Conservation (phyloP, 345 rosid genomes). For the Mangifera indica region DNA sequence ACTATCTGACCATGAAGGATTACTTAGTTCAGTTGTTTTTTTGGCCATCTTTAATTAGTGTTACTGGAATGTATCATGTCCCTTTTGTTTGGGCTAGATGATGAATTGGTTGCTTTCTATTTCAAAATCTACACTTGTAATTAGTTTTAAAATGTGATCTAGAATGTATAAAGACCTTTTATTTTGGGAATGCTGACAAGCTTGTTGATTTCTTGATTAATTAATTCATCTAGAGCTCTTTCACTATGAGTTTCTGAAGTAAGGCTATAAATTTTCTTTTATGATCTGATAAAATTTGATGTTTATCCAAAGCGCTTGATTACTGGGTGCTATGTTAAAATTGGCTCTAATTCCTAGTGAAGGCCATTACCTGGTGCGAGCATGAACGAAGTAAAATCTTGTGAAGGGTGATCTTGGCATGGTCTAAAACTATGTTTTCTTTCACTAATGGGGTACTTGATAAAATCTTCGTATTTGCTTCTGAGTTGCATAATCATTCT, state of each 20-base stretch:
- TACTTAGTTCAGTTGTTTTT: neutral
- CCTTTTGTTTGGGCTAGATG: neutral
- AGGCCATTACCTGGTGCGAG: neutral
- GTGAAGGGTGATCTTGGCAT: neutral
- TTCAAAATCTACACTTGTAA: conserved; percentile 2
- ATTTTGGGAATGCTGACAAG: neutral
- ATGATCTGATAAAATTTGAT: neutral
- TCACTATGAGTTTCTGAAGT: neutral
- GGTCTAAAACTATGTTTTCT: neutral
- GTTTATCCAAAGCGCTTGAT: neutral
- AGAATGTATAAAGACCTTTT: neutral
- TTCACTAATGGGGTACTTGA: conserved; percentile 5
- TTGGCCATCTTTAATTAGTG: neutral
- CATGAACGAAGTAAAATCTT: neutral
- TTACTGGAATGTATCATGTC: conserved; percentile 1
- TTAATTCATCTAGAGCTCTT: neutral
- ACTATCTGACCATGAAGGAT: conserved; percentile 13
- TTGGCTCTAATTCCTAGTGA: neutral
- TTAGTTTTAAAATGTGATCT: neutral
- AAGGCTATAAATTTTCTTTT: neutral
- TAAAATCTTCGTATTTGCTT: conserved; percentile 12
- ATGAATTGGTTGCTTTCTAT: neutral
- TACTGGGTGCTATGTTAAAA: neutral
- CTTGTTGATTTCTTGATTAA: neutral
- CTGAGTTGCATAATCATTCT: conserved; percentile 19